Evolutionary conservation across 352 stramenopile species (phyloP), one percentile per base, ranked within the genome.

Genomic region (Aphanomyces euteiches): DNA sequence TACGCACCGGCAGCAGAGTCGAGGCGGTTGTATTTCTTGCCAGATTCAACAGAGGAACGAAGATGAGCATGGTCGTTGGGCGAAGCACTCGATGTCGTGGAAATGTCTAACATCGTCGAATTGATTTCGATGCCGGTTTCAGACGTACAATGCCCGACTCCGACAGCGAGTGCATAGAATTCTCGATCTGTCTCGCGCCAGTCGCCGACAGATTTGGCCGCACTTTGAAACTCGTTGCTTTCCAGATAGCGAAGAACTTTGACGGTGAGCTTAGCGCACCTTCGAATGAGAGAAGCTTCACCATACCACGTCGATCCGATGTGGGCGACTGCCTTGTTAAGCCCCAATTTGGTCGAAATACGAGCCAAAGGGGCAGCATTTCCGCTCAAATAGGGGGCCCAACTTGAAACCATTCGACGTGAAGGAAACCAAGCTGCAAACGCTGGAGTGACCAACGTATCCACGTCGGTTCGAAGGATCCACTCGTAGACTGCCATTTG

Each of bases 231-330:
- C 28, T n/a, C 43, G 38, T 66, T 5, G 34, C 34, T 28, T 19
- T 48, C 38, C 57, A 66, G 12, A n/a, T 66, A 53, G 39, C 5
- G 37, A 41, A 69, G 36, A 3, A 36, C 37, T 17, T 41, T 37
- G 15, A 60, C 17, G 8, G 21, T 59, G 10, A 59, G 15, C 45
- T 69, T 69, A 37, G 63, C 63, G 36, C 41, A 69, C 63, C 39
- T n/a, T 8, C 19, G 8, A n/a, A 69, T 8, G 17, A n/a, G 19
- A 7, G 28, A 43, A 4, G 41, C 12, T 4, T 41, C 43, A 19
- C 63, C 63, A 59, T 69, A 69, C 63, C 39, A 69, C 63, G 63
- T 69, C 15, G 45, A 60, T 15, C 63, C 63, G 21, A 69, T 21
- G 38, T 69, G 38, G 13, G 34, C 15, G 2, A 53, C 8, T 3